phyloP scores from a whole-genome alignment of 2,329 filamentous ascomycete genomes.

The Gaeumannomyces tritici region DNA sequence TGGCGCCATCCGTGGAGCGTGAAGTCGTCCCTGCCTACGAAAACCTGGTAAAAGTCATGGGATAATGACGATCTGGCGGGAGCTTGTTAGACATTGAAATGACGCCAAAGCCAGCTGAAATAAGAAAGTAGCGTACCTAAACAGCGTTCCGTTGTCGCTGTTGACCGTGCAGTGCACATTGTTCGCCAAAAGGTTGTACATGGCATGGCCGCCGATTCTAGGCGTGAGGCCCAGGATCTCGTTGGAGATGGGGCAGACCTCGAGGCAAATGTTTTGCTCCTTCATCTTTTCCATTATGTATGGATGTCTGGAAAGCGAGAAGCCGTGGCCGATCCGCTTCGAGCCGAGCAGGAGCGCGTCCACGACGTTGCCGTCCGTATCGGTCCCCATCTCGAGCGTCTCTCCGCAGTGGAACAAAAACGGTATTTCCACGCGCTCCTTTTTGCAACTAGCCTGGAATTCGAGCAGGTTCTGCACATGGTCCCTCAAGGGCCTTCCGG shows the following conservation, averaged over 20 bases:
- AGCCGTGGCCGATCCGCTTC: conserved; percentile 67
- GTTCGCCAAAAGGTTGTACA: conserved; percentile 60
- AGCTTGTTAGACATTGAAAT: background rate
- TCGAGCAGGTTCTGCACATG: conserved; percentile 45
- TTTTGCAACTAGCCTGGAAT: conserved; percentile 43
- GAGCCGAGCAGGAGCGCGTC: conserved; percentile 57
- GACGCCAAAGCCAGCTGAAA: background rate
- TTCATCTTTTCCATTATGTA: conserved; percentile 58
- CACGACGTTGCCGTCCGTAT: conserved; percentile 55
- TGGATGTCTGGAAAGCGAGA: conserved; percentile 57
- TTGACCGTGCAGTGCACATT: conserved; percentile 66
- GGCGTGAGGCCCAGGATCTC: conserved; percentile 63
- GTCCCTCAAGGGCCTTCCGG: conserved; percentile 47
- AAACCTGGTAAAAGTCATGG: conserved; percentile 69
- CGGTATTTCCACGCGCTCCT: conserved; percentile 45
- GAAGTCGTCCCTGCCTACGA: conserved; percentile 60
- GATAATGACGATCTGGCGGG: conserved; percentile 54
- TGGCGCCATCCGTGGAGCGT: conserved; percentile 63
- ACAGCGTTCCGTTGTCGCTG: conserved; percentile 66
- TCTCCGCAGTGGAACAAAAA: conserved; percentile 73
- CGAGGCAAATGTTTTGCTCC: conserved; percentile 55
- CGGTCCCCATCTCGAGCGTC: conserved; percentile 56
- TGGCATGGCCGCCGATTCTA: conserved; percentile 53
- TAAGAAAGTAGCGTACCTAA: conserved; percentile 39
- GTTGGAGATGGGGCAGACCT: conserved; percentile 70